Percentiles rank a stretch among this genome's conserved stretches.
Evolutionary conservation across 2,329 filamentous ascomycete genomes (phyloP).

Genomic region (Pseudogymnoascus sp.): DNA sequence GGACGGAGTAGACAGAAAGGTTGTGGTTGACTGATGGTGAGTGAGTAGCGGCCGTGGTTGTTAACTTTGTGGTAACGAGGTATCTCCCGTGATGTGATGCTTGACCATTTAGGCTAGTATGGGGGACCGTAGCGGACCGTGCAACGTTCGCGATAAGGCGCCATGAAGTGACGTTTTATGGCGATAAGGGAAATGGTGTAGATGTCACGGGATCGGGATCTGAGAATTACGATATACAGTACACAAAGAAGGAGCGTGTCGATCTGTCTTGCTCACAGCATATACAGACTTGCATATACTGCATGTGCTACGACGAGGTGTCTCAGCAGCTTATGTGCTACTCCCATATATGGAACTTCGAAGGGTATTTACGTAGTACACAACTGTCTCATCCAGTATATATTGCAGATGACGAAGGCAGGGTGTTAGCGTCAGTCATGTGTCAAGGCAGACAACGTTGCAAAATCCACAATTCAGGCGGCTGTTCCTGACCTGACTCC

Average conservation of each 20-base stretch:
- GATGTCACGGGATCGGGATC: neutral
- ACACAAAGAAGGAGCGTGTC: neutral
- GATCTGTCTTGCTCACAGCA: neutral
- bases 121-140: conserved; percentile 1
- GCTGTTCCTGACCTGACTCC: conserved; percentile 1
- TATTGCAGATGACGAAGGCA: conserved; percentile 1
- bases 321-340: neutral
- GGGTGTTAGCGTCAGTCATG: neutral
- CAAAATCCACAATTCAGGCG: neutral
- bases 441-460: neutral
- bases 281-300: neutral
- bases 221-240: neutral
- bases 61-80: conserved; percentile 2
- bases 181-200: neutral
- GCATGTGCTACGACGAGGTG: neutral
- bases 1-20: neutral
- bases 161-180: conserved; percentile 6
- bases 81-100: conserved; percentile 6
- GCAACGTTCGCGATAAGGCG: conserved; percentile 3
- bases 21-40: conserved; percentile 6
- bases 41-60: neutral
- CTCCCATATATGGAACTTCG: neutral
- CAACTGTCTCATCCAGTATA: neutral
- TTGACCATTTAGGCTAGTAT: neutral
- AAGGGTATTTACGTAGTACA: neutral